Conservation (phyloP, 2,329 filamentous ascomycete species). For the Diplodia seriata region DNA sequence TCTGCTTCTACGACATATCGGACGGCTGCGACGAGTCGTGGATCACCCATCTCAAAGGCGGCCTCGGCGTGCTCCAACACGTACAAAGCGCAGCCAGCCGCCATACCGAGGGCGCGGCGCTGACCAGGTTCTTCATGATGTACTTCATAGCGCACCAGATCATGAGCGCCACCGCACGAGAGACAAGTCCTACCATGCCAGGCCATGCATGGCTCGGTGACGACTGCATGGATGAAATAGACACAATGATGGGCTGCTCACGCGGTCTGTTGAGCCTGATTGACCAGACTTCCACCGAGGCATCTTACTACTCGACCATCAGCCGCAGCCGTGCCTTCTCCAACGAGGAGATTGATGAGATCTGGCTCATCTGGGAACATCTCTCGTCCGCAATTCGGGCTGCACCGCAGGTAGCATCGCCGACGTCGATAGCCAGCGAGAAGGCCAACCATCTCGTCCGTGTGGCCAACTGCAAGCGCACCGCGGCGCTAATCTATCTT, state of each 20-base stretch:
- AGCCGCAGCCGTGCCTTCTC: conserved; percentile 13
- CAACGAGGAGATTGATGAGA: not conserved
- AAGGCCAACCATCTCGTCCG: conserved; percentile 36
- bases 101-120: conserved; percentile 35
- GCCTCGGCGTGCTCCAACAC: conserved; percentile 39
- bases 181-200: conserved; percentile 33
- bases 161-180: conserved; percentile 39
- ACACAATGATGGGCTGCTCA: conserved; percentile 44
- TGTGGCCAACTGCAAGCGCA: conserved; percentile 43
- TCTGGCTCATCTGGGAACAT: not conserved
- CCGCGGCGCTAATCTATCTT: conserved; percentile 43
- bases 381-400: not conserved
- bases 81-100: conserved; percentile 18
- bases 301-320: conserved; percentile 5
- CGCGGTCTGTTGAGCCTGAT: conserved; percentile 42
- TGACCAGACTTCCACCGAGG: conserved; percentile 36
- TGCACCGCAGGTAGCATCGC: conserved; percentile 13
- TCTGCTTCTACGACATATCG: conserved; percentile 47
- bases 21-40: conserved; percentile 44
- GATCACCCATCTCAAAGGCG: conserved; percentile 44
- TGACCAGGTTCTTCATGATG: conserved; percentile 40
- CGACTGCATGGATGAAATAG: conserved; percentile 42
- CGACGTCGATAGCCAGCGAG: conserved; percentile 33
- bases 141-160: conserved; percentile 47
- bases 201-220: conserved; percentile 37